Base-by-base conservation (phyloP, 345 rosid species). In the Rhizophora apiculata region DNA sequence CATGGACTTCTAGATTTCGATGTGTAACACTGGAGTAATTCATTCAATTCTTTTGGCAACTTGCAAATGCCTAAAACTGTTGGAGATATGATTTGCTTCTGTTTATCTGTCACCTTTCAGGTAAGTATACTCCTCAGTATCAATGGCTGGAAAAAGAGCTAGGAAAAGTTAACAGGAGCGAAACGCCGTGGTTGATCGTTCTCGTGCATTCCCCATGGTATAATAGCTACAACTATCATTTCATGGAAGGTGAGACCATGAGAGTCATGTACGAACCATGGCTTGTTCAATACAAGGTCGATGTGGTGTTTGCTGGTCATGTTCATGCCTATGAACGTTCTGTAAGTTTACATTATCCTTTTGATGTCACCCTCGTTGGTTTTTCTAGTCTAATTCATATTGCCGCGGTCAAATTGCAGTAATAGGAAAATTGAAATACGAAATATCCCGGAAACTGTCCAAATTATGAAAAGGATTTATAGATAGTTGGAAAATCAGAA, bases 101-200 rank as follows among this genome's bases (percentile, higher is more conserved):
- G 27, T 15, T 20, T 29, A 34, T 30, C 36, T 26, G 6, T 53
- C 53, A 7, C 20, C 11, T 64, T 55, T 64, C 36, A 64, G 68
- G 55, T 1, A 26, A 24, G 19, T 72, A 72, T 57, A 73, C 76
- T 3, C 76, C 76, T 24, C 71, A 73, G 62, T 60, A 32, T 27
- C 4, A 49, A 36, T 73, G 76, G 76, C 76, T 73, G 6, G 21
- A 52, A 54, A 9, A 34, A 19, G 72, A 73, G 71, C 55, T 67
- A 1, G 55, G 62, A 1, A 73, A 73, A 52, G 76, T 73, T 7
- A 60, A 73, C 66, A 60, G 76, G 62, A 22, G 37, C 18, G 71
- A 73, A 54, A 73, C 76, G 15, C 76, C 71, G 8, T 73, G 76
- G 71, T 26, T 73, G 59, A 73, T 73, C 31, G 67, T 73, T 24